Conservation (phyloP, 306 rosid genomes). For the Prunus persica region DNA sequence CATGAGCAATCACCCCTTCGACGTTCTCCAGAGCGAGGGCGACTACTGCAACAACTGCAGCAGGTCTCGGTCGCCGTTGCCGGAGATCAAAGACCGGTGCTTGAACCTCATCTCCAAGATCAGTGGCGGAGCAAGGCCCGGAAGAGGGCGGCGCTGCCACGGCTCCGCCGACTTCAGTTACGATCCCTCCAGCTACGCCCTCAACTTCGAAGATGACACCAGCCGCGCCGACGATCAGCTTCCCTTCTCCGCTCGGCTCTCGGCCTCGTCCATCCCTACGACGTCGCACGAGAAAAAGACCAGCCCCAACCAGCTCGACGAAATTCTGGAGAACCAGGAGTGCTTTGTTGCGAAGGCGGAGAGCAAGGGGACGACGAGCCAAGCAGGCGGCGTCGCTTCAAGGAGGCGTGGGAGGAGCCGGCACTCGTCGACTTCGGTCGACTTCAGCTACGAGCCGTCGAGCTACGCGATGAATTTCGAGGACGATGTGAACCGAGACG, state of each 20-base stretch:
- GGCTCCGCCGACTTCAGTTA: constrained; percentile 19
- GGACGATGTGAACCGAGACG: constrained; percentile 24
- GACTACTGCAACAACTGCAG: background rate
- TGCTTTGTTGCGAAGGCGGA: background rate
- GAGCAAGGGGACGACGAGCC: background rate
- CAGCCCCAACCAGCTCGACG: background rate
- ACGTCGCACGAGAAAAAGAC: background rate
- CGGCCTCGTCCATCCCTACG: background rate
- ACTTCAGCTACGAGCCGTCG: constrained; percentile 40
- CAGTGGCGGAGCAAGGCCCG: background rate
- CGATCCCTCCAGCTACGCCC: constrained; percentile 16
- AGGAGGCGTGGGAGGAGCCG: constrained; percentile 2
- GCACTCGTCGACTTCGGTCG: constrained; percentile 21
- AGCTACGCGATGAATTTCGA: constrained; percentile 47
- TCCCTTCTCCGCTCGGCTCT: background rate
- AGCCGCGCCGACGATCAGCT: background rate
- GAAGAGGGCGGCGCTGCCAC: background rate
- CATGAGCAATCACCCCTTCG: constrained; percentile 16
- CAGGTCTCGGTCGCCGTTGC: constrained; percentile 25
- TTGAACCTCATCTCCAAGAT: constrained; percentile 10
- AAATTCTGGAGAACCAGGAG: background rate
- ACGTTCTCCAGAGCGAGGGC: background rate
- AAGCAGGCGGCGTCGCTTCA: background rate
- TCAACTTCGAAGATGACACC: constrained; percentile 16
- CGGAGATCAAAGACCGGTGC: constrained; percentile 23